Conservation (phyloP, 169 alveolate genomes). For the Eimeria necatrix region DNA sequence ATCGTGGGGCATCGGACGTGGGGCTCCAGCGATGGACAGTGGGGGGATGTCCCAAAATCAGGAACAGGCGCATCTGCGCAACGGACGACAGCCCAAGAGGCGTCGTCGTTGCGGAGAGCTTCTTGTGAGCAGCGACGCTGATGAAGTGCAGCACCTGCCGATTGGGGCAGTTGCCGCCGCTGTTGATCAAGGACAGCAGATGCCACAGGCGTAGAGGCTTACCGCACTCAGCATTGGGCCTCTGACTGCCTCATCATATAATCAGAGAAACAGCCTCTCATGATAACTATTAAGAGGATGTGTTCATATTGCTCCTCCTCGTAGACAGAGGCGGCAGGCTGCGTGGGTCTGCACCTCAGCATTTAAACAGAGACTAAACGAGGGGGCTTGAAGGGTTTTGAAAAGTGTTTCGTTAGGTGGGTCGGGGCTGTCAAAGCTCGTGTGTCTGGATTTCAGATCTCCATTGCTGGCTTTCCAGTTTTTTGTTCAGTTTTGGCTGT, state of each 20-base stretch:
- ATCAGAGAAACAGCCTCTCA: background rate
- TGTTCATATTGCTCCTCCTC: no score
- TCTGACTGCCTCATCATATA: background rate
- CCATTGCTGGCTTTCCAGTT: no score
- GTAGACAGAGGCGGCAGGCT: no score
- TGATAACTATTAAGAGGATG: no score
- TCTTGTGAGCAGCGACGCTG: slow-evolving; percentile 37
- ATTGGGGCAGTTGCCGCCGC: background rate
- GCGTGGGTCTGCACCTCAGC: no score
- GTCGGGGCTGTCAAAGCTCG: no score
- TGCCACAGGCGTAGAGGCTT: background rate
- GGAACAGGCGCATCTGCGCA: slow-evolving; percentile 10
- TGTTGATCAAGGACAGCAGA: slow-evolving; percentile 23
- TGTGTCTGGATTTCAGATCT: no score
- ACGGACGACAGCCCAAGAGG: slow-evolving; percentile 51
- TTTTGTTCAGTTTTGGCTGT: no score
- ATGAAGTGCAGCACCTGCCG: background rate
- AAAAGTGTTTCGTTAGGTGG: no score
- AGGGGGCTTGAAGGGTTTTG: no score
- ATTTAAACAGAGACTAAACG: no score
- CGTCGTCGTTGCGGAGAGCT: slow-evolving; percentile 52
- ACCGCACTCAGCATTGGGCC: background rate
- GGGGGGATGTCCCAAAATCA: background rate
- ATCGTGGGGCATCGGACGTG: slow-evolving; percentile 31
- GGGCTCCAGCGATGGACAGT: slow-evolving; percentile 4